Evolutionary conservation across 768 basidiomycete genomes (phyloP).

Genomic region (Austroboletus eburneus): DNA sequence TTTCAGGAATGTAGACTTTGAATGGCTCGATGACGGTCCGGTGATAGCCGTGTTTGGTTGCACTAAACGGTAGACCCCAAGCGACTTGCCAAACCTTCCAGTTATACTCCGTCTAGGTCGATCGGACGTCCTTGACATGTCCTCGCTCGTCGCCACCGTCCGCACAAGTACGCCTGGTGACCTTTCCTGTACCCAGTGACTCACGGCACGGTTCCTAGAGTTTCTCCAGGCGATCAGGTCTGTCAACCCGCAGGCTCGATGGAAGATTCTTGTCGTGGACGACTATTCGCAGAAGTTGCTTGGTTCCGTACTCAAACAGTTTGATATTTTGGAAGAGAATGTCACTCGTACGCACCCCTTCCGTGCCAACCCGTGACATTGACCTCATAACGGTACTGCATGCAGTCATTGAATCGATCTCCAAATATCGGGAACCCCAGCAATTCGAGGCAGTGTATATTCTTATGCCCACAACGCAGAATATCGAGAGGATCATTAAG

Average conservation of each 20-base stretch:
- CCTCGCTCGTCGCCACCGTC: slow-evolving; percentile 46
- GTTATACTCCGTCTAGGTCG: background rate
- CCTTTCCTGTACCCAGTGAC: background rate
- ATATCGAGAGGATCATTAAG: slow-evolving; percentile 84
- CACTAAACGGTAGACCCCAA: background rate
- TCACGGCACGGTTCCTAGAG: slow-evolving; percentile 41
- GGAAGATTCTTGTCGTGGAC: slow-evolving; percentile 98
- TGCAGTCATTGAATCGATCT: slow-evolving; percentile 89
- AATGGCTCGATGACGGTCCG: background rate
- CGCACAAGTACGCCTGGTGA: slow-evolving; percentile 39
- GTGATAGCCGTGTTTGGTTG: slow-evolving; percentile 14
- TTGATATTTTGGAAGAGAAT: slow-evolving; percentile 93
- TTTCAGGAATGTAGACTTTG: background rate
- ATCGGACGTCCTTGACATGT: slow-evolving; percentile 19
- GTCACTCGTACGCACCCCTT: slow-evolving; percentile 72
- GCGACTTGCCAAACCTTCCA: background rate
- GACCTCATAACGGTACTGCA: slow-evolving; percentile 7
- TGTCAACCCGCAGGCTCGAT: slow-evolving; percentile 79
- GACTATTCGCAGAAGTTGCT: slow-evolving; percentile 84
- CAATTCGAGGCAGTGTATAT: slow-evolving; percentile 91
- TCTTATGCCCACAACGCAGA: slow-evolving; percentile 91
- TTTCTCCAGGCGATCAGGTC: slow-evolving; percentile 86
- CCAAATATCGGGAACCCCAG: slow-evolving; percentile 77
- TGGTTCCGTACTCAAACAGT: slow-evolving; percentile 83
- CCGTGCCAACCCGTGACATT: background rate